A percentile compares a stretch with the other conserved stretches of the same genome.
Conservation (phyloP, 2,329 filamentous ascomycete species). For the Macrophomina phaseolina region DNA sequence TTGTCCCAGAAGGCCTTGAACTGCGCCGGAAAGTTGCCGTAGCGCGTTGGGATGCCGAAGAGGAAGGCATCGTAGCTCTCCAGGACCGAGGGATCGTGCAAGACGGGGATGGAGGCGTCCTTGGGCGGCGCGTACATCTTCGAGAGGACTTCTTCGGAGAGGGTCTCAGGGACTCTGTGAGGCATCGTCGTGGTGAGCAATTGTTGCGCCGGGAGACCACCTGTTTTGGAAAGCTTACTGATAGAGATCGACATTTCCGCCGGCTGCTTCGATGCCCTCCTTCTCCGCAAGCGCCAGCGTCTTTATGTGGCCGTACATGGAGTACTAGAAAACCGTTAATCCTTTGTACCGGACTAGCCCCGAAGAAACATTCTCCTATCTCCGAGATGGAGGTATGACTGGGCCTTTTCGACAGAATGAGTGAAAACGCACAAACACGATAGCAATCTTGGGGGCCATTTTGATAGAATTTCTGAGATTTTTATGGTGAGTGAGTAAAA, state of each 20-base stretch:
- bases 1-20: slow-evolving; percentile 95
- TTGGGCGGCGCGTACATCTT: slow-evolving; percentile 94
- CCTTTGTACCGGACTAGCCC: too few relatives aligned
- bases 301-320: slow-evolving; percentile 90
- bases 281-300: slow-evolving; percentile 87
- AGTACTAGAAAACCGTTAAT: slow-evolving; percentile 66
- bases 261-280: slow-evolving; percentile 85
- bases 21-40: slow-evolving; percentile 96
- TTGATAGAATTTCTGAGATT: not conserved
- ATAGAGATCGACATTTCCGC: slow-evolving; percentile 80
- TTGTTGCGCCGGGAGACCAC: too few relatives aligned
- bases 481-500: not conserved
- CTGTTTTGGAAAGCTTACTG: slow-evolving; percentile 61
- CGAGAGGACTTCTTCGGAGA: slow-evolving; percentile 76
- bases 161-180: slow-evolving; percentile 78
- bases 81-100: slow-evolving; percentile 67
- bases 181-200: slow-evolving; percentile 14
- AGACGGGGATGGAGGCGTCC: slow-evolving; percentile 64
- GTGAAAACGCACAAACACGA: slow-evolving; percentile 77
- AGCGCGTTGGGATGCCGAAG: slow-evolving; percentile 92
- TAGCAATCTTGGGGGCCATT: slow-evolving; percentile 92
- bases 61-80: slow-evolving; percentile 86
- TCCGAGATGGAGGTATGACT: not conserved
- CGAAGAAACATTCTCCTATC: too few relatives aligned
- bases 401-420: too few relatives aligned